Evolutionary conservation across 352 stramenopile species (phyloP).

Genomic region (Ophiocytium majus): DNA sequence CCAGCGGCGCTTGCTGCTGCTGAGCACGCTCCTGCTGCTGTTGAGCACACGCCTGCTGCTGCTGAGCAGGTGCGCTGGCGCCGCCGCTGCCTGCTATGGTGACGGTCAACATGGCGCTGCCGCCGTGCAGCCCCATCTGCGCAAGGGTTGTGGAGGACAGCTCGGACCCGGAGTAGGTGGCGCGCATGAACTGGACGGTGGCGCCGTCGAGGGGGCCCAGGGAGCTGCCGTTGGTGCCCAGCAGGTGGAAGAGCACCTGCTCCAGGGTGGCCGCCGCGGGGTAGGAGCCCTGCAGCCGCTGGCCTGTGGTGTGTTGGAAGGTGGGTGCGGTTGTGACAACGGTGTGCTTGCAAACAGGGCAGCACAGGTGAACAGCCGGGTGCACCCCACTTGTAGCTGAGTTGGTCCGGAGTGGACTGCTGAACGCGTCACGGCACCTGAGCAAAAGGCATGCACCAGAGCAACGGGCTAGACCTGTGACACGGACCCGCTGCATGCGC

Average conservation of each 20-base stretch:
- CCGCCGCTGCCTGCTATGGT: background rate
- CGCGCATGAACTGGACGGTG: conserved; percentile 48
- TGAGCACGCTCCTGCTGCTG: background rate
- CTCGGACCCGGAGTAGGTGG: conserved; percentile 29
- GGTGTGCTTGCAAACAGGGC: too few species aligned
- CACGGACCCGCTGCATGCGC: too few species aligned
- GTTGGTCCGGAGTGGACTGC: too few species aligned
- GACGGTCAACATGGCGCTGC: conserved; percentile 25
- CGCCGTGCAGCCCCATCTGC: conserved; percentile 29
- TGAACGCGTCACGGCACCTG: too few species aligned
- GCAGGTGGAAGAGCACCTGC: background rate
- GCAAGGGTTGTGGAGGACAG: conserved; percentile 27
- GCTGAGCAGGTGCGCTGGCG: background rate
- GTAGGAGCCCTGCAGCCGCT: conserved; percentile 33
- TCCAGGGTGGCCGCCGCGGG: conserved; percentile 28
- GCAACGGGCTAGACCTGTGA: too few species aligned
- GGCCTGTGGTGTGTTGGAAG: background rate
- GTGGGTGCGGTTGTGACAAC: too few species aligned
- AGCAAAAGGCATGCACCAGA: too few species aligned
- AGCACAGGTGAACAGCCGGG: too few species aligned
- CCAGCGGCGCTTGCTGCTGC: conserved; percentile 7
- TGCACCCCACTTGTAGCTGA: too few species aligned
- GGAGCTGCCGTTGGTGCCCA: background rate
- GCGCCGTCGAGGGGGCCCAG: background rate
- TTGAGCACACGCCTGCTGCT: background rate